These are phyloP conservation scores for Incumbomyces lentus DNA, from an alignment of 2,329 filamentous ascomycete genomes.

Conservation along the genomic window DNA sequence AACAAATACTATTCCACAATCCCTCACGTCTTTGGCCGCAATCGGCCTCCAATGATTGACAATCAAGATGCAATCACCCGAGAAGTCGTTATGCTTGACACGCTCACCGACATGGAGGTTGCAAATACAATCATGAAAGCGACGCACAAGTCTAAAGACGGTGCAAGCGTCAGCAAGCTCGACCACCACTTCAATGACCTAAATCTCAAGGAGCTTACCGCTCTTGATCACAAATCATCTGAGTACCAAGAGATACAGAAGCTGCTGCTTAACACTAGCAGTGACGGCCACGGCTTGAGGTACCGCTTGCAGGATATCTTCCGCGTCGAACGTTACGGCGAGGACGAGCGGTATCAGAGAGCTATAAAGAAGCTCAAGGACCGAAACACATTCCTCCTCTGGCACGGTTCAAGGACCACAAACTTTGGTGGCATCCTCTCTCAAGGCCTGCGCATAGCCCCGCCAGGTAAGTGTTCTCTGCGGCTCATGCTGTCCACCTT, in stretches of 20 bases:
- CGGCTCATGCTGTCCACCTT: too few species aligned
- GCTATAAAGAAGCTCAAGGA: slow-evolving; percentile 40
- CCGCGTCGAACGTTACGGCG: slow-evolving; percentile 68
- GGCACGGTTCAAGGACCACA: slow-evolving; percentile 75
- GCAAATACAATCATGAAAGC: slow-evolving; percentile 66
- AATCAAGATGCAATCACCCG: slow-evolving; percentile 51
- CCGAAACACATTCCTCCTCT: slow-evolving; percentile 64
- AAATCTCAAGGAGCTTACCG: slow-evolving; percentile 64
- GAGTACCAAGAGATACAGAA: slow-evolving; percentile 57
- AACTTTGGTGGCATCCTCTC: slow-evolving; percentile 82
- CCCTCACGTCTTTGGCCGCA: slow-evolving; percentile 68
- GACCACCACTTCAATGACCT: slow-evolving; percentile 65
- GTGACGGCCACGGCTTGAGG: slow-evolving; percentile 51
- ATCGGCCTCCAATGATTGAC: slow-evolving; percentile 49
- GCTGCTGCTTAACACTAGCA: slow-evolving; percentile 59
- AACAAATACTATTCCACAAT: slow-evolving; percentile 73
- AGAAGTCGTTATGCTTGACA: slow-evolving; percentile 72
- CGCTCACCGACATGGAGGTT: slow-evolving; percentile 69
- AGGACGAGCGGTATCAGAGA: slow-evolving; percentile 56
- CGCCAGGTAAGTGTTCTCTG: slow-evolving; percentile 39
- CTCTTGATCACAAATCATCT: slow-evolving; percentile 45
- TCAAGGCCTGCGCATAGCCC: slow-evolving; percentile 81
- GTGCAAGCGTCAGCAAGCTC: slow-evolving; percentile 49
- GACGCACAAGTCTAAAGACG: slow-evolving; percentile 41
- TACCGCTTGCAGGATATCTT: slow-evolving; percentile 63